Evolutionary conservation across 2,329 filamentous ascomycete species (phyloP).

Genomic region (Clonostachys chloroleuca): DNA sequence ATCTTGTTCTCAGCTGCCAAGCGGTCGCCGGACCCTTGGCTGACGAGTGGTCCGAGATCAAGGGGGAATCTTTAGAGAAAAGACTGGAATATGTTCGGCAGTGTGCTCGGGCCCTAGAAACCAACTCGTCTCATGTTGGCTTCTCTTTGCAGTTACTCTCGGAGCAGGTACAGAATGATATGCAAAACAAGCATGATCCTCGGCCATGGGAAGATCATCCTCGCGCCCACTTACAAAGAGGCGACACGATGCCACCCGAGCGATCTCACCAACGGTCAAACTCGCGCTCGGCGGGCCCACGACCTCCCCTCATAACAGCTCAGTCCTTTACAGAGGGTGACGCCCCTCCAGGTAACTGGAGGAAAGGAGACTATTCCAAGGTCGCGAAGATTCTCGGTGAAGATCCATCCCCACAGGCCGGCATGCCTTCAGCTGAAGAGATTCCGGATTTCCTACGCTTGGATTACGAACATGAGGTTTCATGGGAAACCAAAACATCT

Average conservation of each 20-base stretch:
- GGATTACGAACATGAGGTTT: conserved; percentile 84
- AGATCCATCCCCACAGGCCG: conserved; percentile 47
- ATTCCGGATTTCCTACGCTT: conserved; percentile 79
- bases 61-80: conserved; percentile 84
- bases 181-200: conserved; percentile 31
- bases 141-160: conserved; percentile 85
- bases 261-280: conserved; percentile 51
- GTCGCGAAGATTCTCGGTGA: conserved; percentile 64
- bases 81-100: conserved; percentile 76
- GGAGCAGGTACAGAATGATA: conserved; percentile 65
- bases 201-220: conserved; percentile 40
- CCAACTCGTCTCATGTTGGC: conserved; percentile 79
- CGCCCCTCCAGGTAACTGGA: conserved; percentile 40
- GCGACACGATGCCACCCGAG: conserved; percentile 52
- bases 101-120: conserved; percentile 77
- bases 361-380: conserved; percentile 60
- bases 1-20: conserved; percentile 83
- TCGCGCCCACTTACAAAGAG: conserved; percentile 51
- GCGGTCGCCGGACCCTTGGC: conserved; percentile 85
- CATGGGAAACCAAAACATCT: conserved; percentile 79
- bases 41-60: conserved; percentile 94
- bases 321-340: conserved; percentile 66
- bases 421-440: conserved; percentile 60
- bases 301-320: conserved; percentile 45
- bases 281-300: conserved; percentile 37